Evolutionary conservation across 306 rosid species (phyloP).

Genomic region (Ammopiptanthus mongolicus): DNA sequence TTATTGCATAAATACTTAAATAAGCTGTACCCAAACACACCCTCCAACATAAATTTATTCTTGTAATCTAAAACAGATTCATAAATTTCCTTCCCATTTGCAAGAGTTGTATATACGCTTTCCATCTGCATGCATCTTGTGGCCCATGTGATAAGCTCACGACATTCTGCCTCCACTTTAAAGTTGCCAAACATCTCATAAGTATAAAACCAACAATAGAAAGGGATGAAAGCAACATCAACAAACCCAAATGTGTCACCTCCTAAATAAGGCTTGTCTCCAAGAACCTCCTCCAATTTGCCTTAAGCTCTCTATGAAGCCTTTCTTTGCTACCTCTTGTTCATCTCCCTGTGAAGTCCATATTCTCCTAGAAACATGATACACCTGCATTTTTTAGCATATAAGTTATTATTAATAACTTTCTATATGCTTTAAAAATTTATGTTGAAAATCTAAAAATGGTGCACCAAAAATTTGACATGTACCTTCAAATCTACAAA

Average conservation of each 20-base stretch:
- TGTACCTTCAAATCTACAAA: conserved; percentile 33
- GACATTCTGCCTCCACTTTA: conserved; percentile 32
- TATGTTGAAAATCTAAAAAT: not conserved
- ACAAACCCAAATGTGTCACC: conserved; percentile 39
- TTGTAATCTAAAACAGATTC: conserved; percentile 12
- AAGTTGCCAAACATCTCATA: conserved; percentile 34
- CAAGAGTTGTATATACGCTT: conserved; percentile 33
- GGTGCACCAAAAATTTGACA: not conserved
- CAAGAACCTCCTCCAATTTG: conserved; percentile 40
- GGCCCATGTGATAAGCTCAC: conserved; percentile 37
- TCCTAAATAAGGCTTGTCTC: conserved; percentile 40
- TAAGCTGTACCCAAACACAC: too few relatives aligned
- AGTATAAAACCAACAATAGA: conserved; percentile 36
- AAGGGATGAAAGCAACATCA: conserved; percentile 37
- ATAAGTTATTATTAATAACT: not conserved
- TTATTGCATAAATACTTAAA: too few relatives aligned
- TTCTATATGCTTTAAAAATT: not conserved
- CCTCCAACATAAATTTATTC: not conserved
- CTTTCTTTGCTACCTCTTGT: conserved; percentile 28
- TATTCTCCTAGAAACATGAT: conserved; percentile 13
- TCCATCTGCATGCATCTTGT: conserved; percentile 39
- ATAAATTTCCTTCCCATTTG: conserved; percentile 27
- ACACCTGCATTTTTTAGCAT: conserved; percentile 19
- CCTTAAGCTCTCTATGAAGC: conserved; percentile 26
- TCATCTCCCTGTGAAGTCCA: conserved; percentile 37